Conservation (phyloP, 768 basidiomycete genomes). For the Lentinula sp. region DNA sequence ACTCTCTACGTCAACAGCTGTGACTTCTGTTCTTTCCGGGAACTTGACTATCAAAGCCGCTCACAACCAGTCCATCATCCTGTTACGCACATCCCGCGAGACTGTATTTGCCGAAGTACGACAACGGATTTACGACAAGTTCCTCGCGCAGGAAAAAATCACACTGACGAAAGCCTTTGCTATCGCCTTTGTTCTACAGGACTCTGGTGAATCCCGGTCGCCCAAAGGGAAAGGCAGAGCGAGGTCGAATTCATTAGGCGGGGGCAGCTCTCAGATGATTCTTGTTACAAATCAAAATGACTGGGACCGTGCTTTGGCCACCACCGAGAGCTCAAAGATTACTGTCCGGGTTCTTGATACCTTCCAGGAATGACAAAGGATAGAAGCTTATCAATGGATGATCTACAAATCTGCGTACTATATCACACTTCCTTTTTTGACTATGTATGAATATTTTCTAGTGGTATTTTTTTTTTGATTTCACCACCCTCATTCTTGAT, state of each 20-base stretch:
- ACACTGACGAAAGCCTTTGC: constrained; percentile 50
- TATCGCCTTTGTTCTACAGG: constrained; percentile 45
- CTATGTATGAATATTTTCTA: neutral
- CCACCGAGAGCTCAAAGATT: constrained; percentile 45
- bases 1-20: constrained; percentile 16
- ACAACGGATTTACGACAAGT: constrained; percentile 56
- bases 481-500: no score
- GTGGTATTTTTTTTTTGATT: no score
- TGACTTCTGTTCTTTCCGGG: constrained; percentile 6
- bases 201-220: constrained; percentile 10
- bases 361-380: neutral
- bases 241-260: constrained; percentile 26
- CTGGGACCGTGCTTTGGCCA: constrained; percentile 47
- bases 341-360: constrained; percentile 50
- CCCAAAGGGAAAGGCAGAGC: constrained; percentile 11
- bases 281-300: constrained; percentile 51
- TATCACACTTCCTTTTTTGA: neutral
- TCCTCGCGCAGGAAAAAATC: constrained; percentile 54
- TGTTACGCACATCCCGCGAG: constrained; percentile 48
- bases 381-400: neutral
- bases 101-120: constrained; percentile 49
- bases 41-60: constrained; percentile 52
- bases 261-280: constrained; percentile 31
- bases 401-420: neutral
- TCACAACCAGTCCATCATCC: constrained; percentile 54